phyloP scores from a whole-genome alignment of 306 rosid genomes.

The Dryas drummondii region DNA sequence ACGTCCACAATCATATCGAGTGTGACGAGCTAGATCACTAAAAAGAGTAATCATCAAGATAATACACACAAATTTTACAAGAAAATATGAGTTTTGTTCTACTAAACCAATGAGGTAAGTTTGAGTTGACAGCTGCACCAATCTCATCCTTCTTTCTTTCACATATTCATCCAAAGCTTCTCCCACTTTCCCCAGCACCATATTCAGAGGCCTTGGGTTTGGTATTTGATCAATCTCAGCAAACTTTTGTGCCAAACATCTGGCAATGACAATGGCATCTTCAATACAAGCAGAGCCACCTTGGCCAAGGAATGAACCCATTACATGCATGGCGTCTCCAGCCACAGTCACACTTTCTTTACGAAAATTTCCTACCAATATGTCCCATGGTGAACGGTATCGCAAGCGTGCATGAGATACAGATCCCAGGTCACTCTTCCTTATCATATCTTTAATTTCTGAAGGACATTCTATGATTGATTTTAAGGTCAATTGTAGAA shows the following conservation, averaged over 20 bases:
- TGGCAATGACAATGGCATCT: constrained; percentile 55
- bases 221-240: not conserved
- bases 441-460: constrained; percentile 36
- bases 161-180: constrained; percentile 49
- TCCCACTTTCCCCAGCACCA: not conserved
- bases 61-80: constrained; percentile 18
- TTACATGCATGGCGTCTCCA: constrained; percentile 67
- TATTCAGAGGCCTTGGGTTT: not conserved
- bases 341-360: constrained; percentile 49
- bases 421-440: constrained; percentile 19
- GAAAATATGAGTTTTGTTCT: constrained; percentile 14
- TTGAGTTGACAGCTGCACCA: constrained; percentile 44
- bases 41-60: constrained; percentile 14
- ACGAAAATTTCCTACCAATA: constrained; percentile 29
- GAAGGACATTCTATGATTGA: constrained; percentile 36
- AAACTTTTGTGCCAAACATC: constrained; percentile 33
- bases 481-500: constrained; percentile 32
- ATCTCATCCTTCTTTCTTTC: constrained; percentile 53
- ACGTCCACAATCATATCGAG: constrained; percentile 23
- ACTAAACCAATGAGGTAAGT: constrained; percentile 38
- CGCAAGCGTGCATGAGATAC: constrained; percentile 41
- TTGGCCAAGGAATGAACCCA: constrained; percentile 63
- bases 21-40: constrained; percentile 6
- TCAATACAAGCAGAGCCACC: constrained; percentile 59
- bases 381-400: constrained; percentile 46